These are phyloP conservation scores for Talaromyces nanjingensis DNA, from an alignment of 495 filamentous ascomycete genomes.

Conservation along the genomic window DNA sequence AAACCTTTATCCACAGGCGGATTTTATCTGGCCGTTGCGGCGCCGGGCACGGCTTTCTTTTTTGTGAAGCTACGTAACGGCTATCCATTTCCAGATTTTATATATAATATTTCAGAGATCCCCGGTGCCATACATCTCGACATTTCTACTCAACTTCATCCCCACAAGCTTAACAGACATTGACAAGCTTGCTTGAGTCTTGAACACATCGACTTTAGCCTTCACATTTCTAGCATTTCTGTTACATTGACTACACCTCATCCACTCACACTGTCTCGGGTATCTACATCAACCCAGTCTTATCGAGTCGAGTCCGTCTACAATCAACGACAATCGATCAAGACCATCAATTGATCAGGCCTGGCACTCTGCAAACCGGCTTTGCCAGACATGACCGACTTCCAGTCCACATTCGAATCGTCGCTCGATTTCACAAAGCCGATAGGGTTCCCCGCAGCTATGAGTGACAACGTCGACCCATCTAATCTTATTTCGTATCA, in stretches of 20 bases:
- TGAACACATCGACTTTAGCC: neutral
- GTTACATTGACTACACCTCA: neutral
- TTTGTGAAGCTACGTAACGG: neutral
- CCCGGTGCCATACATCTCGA: neutral
- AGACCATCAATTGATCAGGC: neutral
- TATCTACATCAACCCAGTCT: neutral
- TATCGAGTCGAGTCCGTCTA: too few species aligned
- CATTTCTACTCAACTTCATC: neutral
- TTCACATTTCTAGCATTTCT: neutral
- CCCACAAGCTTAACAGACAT: neutral
- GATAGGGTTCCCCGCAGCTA: neutral
- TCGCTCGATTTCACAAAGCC: constrained; percentile 4
- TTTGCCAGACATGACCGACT: neutral
- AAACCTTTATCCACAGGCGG: constrained; percentile 2
- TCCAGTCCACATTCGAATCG: constrained; percentile 2
- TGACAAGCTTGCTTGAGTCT: neutral
- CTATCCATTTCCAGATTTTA: neutral
- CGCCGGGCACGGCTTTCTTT: neutral
- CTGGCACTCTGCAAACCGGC: neutral
- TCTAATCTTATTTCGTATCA: neutral
- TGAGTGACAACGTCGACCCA: neutral
- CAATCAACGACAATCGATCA: neutral
- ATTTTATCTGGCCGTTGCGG: constrained; percentile 1
- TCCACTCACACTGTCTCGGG: neutral
- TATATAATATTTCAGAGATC: neutral